These are phyloP conservation scores for Apiotrichum gamsii DNA, from an alignment of 1,284 basidiomycete genomes.

Conservation along the genomic window DNA sequence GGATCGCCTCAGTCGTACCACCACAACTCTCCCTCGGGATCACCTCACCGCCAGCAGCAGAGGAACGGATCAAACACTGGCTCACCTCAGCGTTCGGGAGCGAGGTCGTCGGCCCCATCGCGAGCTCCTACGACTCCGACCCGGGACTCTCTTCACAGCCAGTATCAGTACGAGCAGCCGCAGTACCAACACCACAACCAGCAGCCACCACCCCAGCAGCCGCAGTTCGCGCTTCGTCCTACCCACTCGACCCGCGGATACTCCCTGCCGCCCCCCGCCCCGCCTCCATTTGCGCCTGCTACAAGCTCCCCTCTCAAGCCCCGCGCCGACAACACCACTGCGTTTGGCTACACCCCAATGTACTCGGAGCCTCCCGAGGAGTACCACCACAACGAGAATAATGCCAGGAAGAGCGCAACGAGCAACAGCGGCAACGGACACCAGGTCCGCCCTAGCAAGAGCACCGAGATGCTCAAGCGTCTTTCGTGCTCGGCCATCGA, in stretches of 20 bases:
- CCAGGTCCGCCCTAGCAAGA: not conserved
- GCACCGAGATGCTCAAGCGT: not conserved
- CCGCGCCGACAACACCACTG: not conserved
- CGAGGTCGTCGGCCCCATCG: too few relatives aligned
- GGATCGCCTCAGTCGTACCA: not conserved
- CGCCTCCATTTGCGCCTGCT: not conserved
- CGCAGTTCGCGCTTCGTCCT: slow-evolving; percentile 23
- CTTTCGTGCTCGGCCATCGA: not conserved
- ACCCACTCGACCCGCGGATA: slow-evolving; percentile 15
- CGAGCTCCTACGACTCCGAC: too few relatives aligned
- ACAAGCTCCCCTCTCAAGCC: not conserved
- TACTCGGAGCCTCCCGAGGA: not conserved
- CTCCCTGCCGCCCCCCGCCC: slow-evolving; percentile 11
- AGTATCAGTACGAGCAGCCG: too few relatives aligned
- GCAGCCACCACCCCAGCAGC: not conserved
- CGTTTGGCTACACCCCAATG: not conserved
- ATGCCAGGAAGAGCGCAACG: not conserved
- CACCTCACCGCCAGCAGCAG: too few relatives aligned
- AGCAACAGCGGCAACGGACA: not conserved
- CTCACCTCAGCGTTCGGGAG: too few relatives aligned
- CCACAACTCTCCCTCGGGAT: too few relatives aligned
- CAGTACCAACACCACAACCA: not conserved
- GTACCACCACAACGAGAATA: too few relatives aligned
- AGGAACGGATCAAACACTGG: too few relatives aligned
- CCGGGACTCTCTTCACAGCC: too few relatives aligned